A percentile compares a stretch with the other conserved stretches of the same genome.
phyloP scores from a whole-genome alignment of 441 rosid genomes.

The Metrosideros polymorpha region DNA sequence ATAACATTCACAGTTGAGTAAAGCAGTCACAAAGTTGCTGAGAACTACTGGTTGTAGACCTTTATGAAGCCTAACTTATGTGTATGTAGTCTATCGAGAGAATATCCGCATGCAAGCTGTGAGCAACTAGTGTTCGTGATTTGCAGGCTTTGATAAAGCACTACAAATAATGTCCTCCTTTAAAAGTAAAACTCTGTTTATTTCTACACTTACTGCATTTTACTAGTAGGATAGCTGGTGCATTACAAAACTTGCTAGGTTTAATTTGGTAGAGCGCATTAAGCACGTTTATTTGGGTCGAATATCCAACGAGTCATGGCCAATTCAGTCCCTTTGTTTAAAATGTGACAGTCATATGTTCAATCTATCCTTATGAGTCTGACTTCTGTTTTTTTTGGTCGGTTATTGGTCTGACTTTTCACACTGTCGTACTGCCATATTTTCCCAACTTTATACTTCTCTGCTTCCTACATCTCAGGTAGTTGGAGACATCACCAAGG shows the following conservation, averaged over 20 bases:
- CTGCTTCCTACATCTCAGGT: conserved; percentile 27
- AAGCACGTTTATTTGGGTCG: not conserved
- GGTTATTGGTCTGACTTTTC: not conserved
- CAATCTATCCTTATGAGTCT: not conserved
- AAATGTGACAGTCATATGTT: not conserved
- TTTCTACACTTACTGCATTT: not conserved
- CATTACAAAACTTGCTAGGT: not conserved
- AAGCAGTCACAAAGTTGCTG: not conserved
- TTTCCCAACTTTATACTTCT: not conserved
- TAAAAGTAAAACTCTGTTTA: not conserved
- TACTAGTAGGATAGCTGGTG: not conserved
- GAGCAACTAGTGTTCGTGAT: not conserved
- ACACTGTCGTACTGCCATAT: not conserved
- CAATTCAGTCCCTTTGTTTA: not conserved
- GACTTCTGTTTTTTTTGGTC: not conserved
- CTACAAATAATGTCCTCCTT: not conserved
- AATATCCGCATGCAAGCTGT: not conserved
- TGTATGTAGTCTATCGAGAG: not conserved
- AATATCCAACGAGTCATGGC: not conserved
- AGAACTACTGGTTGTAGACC: not conserved
- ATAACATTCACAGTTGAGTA: not conserved
- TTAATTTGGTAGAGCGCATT: not conserved
- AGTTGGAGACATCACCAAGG: conserved; percentile 74
- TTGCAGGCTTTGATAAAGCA: not conserved
- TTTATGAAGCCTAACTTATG: not conserved